phyloP scores from a whole-genome alignment of 2,329 filamentous ascomycete genomes.

The Zelopaecilomyces penicillatus region DNA sequence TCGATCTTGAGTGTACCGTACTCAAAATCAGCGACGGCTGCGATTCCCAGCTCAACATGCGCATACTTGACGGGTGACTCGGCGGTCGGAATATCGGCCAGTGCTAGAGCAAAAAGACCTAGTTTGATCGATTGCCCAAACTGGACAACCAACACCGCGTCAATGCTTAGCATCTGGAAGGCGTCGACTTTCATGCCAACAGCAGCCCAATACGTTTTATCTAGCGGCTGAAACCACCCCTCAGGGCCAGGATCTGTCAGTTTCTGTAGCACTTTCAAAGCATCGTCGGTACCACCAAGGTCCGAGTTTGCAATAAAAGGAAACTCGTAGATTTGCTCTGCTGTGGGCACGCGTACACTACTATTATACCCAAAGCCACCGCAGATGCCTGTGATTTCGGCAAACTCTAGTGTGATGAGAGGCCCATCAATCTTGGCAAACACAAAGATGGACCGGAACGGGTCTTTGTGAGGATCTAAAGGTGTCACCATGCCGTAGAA shows the following conservation, averaged over 20 bases:
- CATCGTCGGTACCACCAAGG: background rate
- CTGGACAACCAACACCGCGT: background rate
- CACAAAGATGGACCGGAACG: slow-evolving; percentile 26
- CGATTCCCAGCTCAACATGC: slow-evolving; percentile 21
- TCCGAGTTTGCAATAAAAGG: background rate
- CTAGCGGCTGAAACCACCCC: background rate
- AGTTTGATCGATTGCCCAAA: background rate
- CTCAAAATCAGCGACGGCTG: slow-evolving; percentile 18
- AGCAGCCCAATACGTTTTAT: slow-evolving; percentile 5
- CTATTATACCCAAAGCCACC: background rate
- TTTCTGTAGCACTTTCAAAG: background rate
- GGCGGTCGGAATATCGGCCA: background rate
- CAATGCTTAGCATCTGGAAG: slow-evolving; percentile 3
- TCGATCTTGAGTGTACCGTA: slow-evolving; percentile 21
- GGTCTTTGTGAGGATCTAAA: background rate
- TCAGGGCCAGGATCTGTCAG: background rate
- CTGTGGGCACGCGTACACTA: background rate
- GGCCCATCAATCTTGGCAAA: slow-evolving; percentile 15
- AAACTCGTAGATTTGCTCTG: background rate
- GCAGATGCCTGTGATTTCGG: background rate
- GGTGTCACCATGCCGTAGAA: background rate
- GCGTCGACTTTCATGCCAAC: slow-evolving; percentile 1
- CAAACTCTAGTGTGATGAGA: background rate
- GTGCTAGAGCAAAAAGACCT: background rate
- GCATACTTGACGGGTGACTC: slow-evolving; percentile 5